Conservation (phyloP, 163 green algal species). For the Prototheca cutis region DNA sequence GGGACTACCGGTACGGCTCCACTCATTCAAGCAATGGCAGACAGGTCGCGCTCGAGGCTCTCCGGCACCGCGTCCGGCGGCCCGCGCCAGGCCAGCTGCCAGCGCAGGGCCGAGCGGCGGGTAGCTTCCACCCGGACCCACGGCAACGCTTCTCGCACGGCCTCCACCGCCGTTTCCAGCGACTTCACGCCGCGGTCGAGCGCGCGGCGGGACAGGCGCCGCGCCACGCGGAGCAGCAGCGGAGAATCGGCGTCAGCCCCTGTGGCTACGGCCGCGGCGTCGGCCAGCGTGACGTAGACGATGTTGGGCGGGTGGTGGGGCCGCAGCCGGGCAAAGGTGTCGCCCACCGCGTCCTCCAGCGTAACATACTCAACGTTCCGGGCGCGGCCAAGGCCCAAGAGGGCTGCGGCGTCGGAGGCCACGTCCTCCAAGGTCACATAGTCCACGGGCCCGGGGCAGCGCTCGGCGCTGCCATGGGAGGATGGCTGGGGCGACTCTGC, state of each 20-base stretch:
- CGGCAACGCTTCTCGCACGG: not conserved
- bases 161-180: not conserved
- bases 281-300: constrained; percentile 1
- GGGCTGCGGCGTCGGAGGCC: no score
- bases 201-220: not conserved
- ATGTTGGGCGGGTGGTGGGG: not conserved
- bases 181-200: not conserved
- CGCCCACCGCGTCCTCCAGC: not conserved
- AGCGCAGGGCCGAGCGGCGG: not conserved
- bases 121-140: not conserved
- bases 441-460: no score
- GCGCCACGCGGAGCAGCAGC: not conserved
- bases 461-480: no score
- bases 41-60: not conserved
- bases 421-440: no score
- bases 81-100: not conserved
- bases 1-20: no score
- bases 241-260: not conserved
- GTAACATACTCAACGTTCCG: constrained; percentile 3
- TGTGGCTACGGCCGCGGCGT: not conserved
- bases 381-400: no score
- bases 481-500: no score
- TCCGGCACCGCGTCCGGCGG: not conserved
- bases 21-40: not conserved
- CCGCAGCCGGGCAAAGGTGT: not conserved